Conservation (phyloP, 2,329 filamentous ascomycete species). For the Fusarium decemcellulare region DNA sequence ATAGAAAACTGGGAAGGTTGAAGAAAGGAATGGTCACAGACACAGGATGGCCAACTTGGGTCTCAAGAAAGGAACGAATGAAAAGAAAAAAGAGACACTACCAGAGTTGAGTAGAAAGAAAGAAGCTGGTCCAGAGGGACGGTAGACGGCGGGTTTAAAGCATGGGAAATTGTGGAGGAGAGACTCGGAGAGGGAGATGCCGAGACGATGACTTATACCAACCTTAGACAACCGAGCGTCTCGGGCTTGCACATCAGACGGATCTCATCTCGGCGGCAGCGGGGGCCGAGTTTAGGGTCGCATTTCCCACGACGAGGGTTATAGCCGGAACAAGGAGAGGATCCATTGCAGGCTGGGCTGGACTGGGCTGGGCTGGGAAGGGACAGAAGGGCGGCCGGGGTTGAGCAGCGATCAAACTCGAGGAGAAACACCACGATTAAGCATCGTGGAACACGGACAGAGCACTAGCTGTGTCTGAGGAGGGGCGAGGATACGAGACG, state of each 20-base stretch:
- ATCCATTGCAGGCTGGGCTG: slow-evolving; percentile 12
- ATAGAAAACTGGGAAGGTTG: slow-evolving; percentile 41
- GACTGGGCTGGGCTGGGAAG: neutral
- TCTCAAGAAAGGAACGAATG: slow-evolving; percentile 61
- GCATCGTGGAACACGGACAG: slow-evolving; percentile 28
- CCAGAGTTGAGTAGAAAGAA: slow-evolving; percentile 61
- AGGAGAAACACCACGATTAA: slow-evolving; percentile 36
- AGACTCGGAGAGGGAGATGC: slow-evolving; percentile 50
- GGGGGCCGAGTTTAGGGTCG: slow-evolving; percentile 36
- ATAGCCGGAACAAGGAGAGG: slow-evolving; percentile 14
- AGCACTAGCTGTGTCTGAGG: slow-evolving; percentile 34
- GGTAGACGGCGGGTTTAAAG: slow-evolving; percentile 51
- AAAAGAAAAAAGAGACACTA: slow-evolving; percentile 60
- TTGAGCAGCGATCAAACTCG: slow-evolving; percentile 43
- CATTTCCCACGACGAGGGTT: slow-evolving; percentile 27
- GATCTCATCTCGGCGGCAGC: slow-evolving; percentile 46
- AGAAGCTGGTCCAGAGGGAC: slow-evolving; percentile 50
- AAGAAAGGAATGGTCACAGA: slow-evolving; percentile 62
- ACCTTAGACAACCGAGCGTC: slow-evolving; percentile 48
- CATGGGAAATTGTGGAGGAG: slow-evolving; percentile 49
- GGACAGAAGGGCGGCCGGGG: slow-evolving; percentile 9
- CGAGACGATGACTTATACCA: slow-evolving; percentile 58
- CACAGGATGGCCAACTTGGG: slow-evolving; percentile 49
- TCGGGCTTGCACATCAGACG: slow-evolving; percentile 51
- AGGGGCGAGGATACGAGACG: slow-evolving; percentile 40